Evolutionary conservation across 2,329 filamentous ascomycete species (phyloP).

Genomic region (Nakataea oryzae): DNA sequence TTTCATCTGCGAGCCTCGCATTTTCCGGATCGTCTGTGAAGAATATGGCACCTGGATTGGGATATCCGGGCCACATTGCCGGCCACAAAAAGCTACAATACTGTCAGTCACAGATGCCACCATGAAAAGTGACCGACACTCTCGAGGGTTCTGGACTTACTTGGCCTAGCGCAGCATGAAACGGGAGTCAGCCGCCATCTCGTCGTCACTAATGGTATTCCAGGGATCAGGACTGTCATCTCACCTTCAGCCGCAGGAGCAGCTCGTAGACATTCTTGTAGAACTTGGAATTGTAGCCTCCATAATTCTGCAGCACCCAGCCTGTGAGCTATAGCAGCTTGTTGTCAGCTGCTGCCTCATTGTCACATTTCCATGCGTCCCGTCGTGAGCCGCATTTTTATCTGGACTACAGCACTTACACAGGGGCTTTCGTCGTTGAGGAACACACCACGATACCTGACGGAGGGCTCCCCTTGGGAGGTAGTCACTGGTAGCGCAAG

Average conservation of each 20-base stretch:
- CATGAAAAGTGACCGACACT: not conserved
- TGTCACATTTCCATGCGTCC: not conserved
- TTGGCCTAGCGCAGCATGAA: conserved; percentile 41
- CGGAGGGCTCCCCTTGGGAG: conserved; percentile 39
- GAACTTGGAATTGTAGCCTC: conserved; percentile 37
- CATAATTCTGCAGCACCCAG: conserved; percentile 12
- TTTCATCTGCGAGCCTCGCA: conserved; percentile 62
- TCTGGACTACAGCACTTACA: conserved; percentile 24
- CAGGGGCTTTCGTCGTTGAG: conserved; percentile 62
- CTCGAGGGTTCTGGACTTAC: not conserved
- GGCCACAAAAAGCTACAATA: conserved; percentile 56
- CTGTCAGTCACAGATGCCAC: not conserved
- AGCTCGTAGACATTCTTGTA: conserved; percentile 63
- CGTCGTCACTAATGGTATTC: too few relatives aligned
- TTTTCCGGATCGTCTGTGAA: conserved; percentile 60
- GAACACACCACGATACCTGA: conserved; percentile 59
- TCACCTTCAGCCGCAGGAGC: conserved; percentile 42
- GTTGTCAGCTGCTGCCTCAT: not conserved
- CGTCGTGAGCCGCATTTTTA: conserved; percentile 22
- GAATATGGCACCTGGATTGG: conserved; percentile 46
- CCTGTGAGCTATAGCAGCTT: conserved; percentile 33
- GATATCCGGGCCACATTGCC: conserved; percentile 32
- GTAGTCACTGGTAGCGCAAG: conserved; percentile 36
- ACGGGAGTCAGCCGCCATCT: not conserved
- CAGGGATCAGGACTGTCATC: not conserved